Conservation (phyloP, 208 protist species). For the Leishmania aethiopica region DNA sequence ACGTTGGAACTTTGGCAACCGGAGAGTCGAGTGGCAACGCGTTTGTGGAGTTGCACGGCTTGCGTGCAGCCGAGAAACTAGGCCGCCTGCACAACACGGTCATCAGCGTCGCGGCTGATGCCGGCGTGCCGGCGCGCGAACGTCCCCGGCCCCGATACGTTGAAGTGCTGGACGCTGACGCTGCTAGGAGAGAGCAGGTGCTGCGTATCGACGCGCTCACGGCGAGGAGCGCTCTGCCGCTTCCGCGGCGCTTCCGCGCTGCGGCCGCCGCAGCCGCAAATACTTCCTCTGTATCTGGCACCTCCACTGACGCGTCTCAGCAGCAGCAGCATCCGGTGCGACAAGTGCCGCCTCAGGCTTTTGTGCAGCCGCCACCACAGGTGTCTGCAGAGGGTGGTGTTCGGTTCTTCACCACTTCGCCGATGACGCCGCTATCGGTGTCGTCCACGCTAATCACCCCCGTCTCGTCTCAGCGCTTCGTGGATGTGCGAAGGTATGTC, state of each 20-base stretch:
- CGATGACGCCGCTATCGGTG: background rate
- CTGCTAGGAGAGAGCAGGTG: background rate
- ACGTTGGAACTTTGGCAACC: constrained; percentile 46
- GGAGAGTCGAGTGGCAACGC: constrained; percentile 66
- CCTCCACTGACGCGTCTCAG: background rate
- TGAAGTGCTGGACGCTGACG: constrained; percentile 10
- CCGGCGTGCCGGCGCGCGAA: background rate
- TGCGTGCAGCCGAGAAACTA: background rate
- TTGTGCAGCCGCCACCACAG: background rate
- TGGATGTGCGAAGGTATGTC: background rate
- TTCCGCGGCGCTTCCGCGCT: background rate
- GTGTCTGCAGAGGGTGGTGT: background rate
- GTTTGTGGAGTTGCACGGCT: constrained; percentile 55
- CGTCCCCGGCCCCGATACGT: constrained; percentile 20
- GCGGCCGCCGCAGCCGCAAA: background rate
- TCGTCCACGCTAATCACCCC: background rate
- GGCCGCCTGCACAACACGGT: constrained; percentile 4
- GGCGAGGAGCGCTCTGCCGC: background rate
- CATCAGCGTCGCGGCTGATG: constrained; percentile 8
- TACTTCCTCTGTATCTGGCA: background rate
- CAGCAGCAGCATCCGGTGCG: background rate
- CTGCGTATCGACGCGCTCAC: background rate
- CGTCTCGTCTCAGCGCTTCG: background rate
- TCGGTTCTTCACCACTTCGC: background rate
- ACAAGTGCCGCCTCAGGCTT: no score